These are phyloP conservation scores for Cenococcum geophilum DNA, from an alignment of 495 filamentous ascomycete genomes.

Conservation along the genomic window DNA sequence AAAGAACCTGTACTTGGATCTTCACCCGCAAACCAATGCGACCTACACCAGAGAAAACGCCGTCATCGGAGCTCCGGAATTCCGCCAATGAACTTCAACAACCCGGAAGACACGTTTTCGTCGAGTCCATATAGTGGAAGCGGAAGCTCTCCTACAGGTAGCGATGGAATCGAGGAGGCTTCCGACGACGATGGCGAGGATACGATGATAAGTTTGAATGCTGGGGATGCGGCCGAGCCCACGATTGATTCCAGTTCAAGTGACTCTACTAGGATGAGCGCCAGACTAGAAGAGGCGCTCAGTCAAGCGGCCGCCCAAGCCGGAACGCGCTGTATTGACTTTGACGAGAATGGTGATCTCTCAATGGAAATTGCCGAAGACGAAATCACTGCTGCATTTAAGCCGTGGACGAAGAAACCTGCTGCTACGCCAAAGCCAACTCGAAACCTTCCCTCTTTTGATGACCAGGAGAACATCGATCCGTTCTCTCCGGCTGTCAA, in stretches of 20 bases:
- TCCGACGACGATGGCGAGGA: constrained; percentile 29
- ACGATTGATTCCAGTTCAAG: constrained; percentile 24
- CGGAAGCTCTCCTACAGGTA: constrained; percentile 33
- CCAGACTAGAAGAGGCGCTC: constrained; percentile 68
- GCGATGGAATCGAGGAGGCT: constrained; percentile 17
- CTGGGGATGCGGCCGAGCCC: constrained; percentile 13
- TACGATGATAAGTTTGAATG: constrained; percentile 33
- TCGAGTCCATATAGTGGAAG: constrained; percentile 74
- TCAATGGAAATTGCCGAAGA: constrained; percentile 73
- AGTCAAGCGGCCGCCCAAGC: constrained; percentile 67
- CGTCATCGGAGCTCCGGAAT: constrained; percentile 57
- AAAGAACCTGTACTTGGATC: constrained; percentile 49
- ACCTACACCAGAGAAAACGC: constrained; percentile 60
- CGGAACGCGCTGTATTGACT: constrained; percentile 56
- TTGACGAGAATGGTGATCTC: constrained; percentile 56
- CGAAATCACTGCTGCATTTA: constrained; percentile 68
- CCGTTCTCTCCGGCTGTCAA: constrained; percentile 43
- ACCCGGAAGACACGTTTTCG: constrained; percentile 57
- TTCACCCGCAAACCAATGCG: constrained; percentile 64
- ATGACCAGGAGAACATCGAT: constrained; percentile 58
- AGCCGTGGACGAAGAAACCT: constrained; percentile 58
- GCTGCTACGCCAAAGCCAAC: constrained; percentile 35
- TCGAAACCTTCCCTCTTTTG: constrained; percentile 36
- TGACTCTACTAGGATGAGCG: constrained; percentile 58
- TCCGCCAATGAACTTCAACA: constrained; percentile 54